A percentile compares a stretch with the other conserved stretches of the same genome.
phyloP scores from a whole-genome alignment of 345 rosid species.

The Rubroshorea leprosula region DNA sequence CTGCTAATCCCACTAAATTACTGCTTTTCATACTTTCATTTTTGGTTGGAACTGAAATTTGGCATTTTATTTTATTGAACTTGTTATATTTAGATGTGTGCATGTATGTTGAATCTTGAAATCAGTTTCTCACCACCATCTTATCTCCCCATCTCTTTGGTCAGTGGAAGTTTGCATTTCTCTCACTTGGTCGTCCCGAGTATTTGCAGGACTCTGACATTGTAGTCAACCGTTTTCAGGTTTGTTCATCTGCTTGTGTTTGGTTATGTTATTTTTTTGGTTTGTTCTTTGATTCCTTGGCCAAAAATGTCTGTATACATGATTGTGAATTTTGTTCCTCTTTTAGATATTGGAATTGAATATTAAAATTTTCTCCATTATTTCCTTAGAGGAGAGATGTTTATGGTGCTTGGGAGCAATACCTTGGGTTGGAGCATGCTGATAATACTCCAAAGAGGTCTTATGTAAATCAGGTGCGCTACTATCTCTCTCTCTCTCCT shows the following conservation, averaged over 20 bases:
- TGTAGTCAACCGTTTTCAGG: constrained; percentile 78
- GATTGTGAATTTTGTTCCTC: not conserved
- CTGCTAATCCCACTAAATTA: not conserved
- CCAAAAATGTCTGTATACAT: constrained; percentile 1
- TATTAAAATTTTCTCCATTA: no score
- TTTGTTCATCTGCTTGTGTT: constrained; percentile 11
- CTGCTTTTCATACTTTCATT: not conserved
- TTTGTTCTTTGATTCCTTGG: not conserved
- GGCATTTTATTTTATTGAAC: no score
- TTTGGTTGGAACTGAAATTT: no score
- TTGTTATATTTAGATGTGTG: no score
- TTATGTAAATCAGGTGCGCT: constrained; percentile 66
- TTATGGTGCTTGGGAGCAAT: constrained; percentile 89
- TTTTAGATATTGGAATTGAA: not conserved
- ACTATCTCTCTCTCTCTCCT: not conserved
- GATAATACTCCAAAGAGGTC: constrained; percentile 80
- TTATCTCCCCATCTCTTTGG: not conserved
- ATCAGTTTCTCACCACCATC: not conserved
- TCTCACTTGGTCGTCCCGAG: constrained; percentile 85
- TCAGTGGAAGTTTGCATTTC: constrained; percentile 89
- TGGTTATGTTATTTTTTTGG: no score
- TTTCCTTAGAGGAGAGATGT: constrained; percentile 68
- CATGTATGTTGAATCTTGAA: no score
- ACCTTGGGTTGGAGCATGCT: constrained; percentile 88
- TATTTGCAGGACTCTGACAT: constrained; percentile 71